A percentile compares a stretch with the other conserved stretches of the same genome.
Conservation (phyloP, 2,329 filamentous ascomycete species). For the Diaporthe batatas region DNA sequence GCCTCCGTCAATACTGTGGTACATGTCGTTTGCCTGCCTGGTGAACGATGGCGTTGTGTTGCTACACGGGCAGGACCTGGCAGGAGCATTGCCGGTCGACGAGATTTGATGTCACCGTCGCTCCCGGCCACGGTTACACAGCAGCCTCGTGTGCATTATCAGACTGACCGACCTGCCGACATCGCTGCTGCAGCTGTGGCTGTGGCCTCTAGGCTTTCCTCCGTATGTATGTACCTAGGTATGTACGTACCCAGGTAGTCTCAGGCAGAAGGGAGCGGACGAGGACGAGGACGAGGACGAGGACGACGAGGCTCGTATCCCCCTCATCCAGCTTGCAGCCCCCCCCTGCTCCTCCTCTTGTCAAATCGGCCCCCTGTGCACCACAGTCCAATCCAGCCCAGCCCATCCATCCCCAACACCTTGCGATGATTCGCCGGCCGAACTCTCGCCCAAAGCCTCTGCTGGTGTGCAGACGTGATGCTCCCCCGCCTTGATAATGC, state of each 20-base stretch:
- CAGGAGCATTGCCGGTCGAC: background rate
- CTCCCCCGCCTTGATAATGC: background rate
- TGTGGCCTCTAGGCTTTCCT: background rate
- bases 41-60: background rate
- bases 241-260: background rate
- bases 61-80: background rate
- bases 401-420: background rate
- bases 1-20: background rate
- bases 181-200: conserved; percentile 4
- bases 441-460: conserved; percentile 34
- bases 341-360: background rate
- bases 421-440: conserved; percentile 7
- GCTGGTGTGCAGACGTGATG: background rate
- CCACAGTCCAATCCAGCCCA: background rate
- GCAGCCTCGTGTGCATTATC: conserved; percentile 32
- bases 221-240: background rate
- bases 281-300: background rate
- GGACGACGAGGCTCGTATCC: conserved; percentile 13
- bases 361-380: conserved; percentile 4
- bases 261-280: background rate
- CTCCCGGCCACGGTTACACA: conserved; percentile 22
- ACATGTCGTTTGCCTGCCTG: conserved; percentile 17
- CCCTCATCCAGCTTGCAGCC: conserved; percentile 14
- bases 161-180: conserved; percentile 5
- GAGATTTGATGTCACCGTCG: conserved; percentile 27